These are phyloP conservation scores for Globisporangium carolinianum DNA, from an alignment of 352 stramenopile genomes.

Conservation along the genomic window DNA sequence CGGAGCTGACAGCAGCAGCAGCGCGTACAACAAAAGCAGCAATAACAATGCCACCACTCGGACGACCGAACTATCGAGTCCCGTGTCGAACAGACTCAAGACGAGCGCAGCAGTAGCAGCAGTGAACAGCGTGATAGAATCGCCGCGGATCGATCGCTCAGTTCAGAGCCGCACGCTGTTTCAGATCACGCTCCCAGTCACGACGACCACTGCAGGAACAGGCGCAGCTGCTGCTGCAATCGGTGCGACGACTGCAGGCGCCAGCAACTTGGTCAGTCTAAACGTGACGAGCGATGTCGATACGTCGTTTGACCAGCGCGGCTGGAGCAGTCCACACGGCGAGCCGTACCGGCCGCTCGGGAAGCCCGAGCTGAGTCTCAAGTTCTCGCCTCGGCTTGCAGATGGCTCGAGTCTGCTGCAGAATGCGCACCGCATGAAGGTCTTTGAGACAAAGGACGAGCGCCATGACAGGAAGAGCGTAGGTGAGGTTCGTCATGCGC, in stretches of 20 bases:
- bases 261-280: no score
- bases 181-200: constrained; percentile 35
- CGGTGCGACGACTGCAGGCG: no score
- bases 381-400: constrained; percentile 49
- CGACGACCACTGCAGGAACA: background rate
- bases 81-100: background rate
- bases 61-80: background rate
- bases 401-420: constrained; percentile 26
- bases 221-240: no score
- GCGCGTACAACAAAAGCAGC: background rate
- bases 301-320: constrained; percentile 18
- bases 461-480: background rate
- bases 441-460: constrained; percentile 16
- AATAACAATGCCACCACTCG: no score
- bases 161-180: constrained; percentile 50
- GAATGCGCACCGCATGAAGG: constrained; percentile 24
- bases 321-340: constrained; percentile 66
- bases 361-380: constrained; percentile 58
- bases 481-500: constrained; percentile 4
- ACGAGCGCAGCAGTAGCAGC: background rate
- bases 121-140: background rate
- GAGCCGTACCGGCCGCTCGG: constrained; percentile 65
- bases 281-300: background rate
- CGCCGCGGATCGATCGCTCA: constrained; percentile 24
- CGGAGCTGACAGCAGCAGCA: background rate